Percentiles rank a stretch among this genome's conserved stretches.
phyloP scores from a whole-genome alignment of 306 rosid species.

The Oxytropis ochrocephala region DNA sequence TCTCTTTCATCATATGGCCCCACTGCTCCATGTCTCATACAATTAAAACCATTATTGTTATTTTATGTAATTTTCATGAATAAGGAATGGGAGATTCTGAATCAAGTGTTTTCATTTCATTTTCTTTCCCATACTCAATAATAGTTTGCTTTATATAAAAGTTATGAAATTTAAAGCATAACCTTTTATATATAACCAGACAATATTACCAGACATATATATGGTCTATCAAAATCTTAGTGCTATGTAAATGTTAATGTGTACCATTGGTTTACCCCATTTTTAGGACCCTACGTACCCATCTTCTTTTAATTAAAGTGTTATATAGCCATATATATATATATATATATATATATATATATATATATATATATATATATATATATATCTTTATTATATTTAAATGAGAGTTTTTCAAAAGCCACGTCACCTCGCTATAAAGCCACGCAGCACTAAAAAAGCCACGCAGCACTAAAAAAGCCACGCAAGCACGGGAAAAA shows the following conservation, averaged over 20 bases:
- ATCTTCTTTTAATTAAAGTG: slow-evolving; percentile 8
- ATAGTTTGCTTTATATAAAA: slow-evolving; percentile 15
- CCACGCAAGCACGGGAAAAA: too few relatives aligned
- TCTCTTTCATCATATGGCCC: slow-evolving; percentile 14
- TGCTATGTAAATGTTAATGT: slow-evolving; percentile 11
- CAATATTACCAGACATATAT: slow-evolving; percentile 20
- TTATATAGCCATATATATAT: background rate
- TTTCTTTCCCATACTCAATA: slow-evolving; percentile 28
- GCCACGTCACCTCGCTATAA: too few relatives aligned
- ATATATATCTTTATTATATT: too few relatives aligned
- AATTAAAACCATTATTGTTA: background rate
- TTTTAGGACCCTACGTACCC: slow-evolving; percentile 26
- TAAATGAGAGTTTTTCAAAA: too few relatives aligned
- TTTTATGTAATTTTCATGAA: slow-evolving; percentile 19
- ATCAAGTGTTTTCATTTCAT: background rate
- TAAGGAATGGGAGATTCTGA: slow-evolving; percentile 19
- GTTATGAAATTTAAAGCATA: slow-evolving; percentile 25
- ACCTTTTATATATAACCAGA: slow-evolving; percentile 20
- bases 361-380: too few relatives aligned
- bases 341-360: background rate
- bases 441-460: too few relatives aligned
- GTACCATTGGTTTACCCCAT: slow-evolving; percentile 20
- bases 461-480: too few relatives aligned
- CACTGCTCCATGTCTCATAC: background rate
- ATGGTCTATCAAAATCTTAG: slow-evolving; percentile 22